phyloP scores from a whole-genome alignment of 164 flowering plant species.

The Dillenia suffruticosa region DNA sequence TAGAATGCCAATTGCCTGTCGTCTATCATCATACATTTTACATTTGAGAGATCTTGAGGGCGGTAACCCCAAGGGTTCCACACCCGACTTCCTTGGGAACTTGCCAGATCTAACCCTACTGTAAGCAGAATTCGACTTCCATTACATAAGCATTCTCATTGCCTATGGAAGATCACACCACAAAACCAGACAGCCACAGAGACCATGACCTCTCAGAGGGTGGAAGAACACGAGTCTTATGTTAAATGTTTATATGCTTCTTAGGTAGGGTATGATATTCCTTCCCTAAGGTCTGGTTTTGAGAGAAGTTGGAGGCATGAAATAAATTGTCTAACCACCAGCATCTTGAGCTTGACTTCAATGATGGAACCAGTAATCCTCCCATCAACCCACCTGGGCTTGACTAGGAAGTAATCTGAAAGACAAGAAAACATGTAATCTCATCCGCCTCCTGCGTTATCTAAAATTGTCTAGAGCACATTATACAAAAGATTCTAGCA shows the following conservation, averaged over 20 bases:
- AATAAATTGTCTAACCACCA: no score
- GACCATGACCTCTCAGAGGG: constrained; percentile 1
- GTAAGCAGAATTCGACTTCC: constrained; percentile 17
- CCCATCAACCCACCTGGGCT: no score
- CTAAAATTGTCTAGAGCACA: no score
- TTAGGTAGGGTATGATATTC: no score
- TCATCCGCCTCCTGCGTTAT: no score
- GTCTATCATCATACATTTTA: neutral
- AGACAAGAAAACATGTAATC: no score
- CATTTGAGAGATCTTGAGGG: constrained; percentile 18
- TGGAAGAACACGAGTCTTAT: neutral
- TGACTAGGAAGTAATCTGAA: no score
- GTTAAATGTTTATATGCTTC: constrained; percentile 3
- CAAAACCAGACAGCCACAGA: neutral
- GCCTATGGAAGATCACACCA: constrained; percentile 1
- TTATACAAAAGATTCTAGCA: no score
- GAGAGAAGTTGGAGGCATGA: no score
- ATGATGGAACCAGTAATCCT: no score
- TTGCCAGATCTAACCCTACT: constrained; percentile 27
- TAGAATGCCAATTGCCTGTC: neutral
- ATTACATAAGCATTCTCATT: neutral
- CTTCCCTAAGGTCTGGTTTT: no score
- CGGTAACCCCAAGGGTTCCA: constrained; percentile 23
- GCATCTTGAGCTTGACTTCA: no score
- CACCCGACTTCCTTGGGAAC: constrained; percentile 36